Base-by-base conservation (phyloP, 2,329 filamentous ascomycete species). In the Epichloe aotearoae region DNA sequence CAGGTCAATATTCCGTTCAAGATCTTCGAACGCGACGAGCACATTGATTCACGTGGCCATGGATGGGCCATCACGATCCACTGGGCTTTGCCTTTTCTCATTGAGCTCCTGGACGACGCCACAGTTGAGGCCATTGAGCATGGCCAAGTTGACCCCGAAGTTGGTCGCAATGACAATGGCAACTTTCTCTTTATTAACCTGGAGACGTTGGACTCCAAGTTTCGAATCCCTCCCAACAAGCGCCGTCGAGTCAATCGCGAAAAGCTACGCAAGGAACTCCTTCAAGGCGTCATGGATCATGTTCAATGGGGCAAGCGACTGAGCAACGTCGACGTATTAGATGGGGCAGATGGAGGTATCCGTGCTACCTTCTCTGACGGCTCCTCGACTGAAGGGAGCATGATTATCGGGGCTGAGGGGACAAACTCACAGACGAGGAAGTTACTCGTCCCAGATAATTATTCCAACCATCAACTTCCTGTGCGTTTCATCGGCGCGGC, bases 51-150 rank as follows among this genome's bases (percentile, higher is more conserved):
- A 19, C 64, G 65, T 19, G 52, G 54, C 3, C 71, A 73, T 40
- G 77, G 79, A 46, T 82, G 78, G 79, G 78, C 75, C 41, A 67
- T 83, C 47, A 81, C 78, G 2, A 61, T 82, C 36, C 76, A 82
- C 57, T 82, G 78, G 77, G 73, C 69, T 19, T 65, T 80, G 12
- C 61, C 57, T 2, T 64, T 58, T 37, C 55, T 65, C 10, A 47
- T 50, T 15, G 51, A 62, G 50, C 53, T 64, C 14, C 50, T 64
- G 2, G 59, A 60, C 19, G 50, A 51, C 5, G 52, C 53, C 7
- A 61, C 59, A 1, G 39, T 62, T 5, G 50, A 48, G 3, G 54
- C 51, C 10, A 46, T 65, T 19, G 60, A 64, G 36, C 51, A 53
- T 12, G 59, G 57, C 40, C 62, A 64, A 51, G 62, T 53, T 63